Evolutionary conservation across 2,329 filamentous ascomycete genomes (phyloP), one percentile per base, ranked within the genome.

Genomic region (Pseudopyrenochaeta lycopersici): DNA sequence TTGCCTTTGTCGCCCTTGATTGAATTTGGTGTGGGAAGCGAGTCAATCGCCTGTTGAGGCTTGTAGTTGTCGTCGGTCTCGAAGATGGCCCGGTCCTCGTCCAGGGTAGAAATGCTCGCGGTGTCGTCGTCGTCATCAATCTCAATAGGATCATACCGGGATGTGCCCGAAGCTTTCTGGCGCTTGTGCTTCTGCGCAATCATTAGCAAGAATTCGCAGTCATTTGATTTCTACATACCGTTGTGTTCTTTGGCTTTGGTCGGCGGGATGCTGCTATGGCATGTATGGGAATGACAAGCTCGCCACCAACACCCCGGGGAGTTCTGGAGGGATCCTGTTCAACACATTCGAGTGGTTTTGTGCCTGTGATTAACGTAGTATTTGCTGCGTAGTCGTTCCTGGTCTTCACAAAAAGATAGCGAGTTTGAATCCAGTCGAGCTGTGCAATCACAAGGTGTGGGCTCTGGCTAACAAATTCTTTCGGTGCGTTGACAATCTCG

Each of bases 401-500:
- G 10, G 60, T 65, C 42, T 68, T 68, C 35, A 90, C 85, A 62
- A 97, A 90, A 1, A 97, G 81, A 73, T 96, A 97, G 38, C 92
- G 85, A 21, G 91, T 92, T 68, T 96, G 92, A 54, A 96, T 92
- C 93, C 93, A 97, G 66, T 96, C 89, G 9, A 89, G 77, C 39
- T 92, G 81, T 21, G 84, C 72, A 1, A 97, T 87, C 7, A 97
- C 93, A 41, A 90, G 87, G 75, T 88, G 86, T 0, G 88, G 88
- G 0, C 0, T 59, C 0, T 7, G 64, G 56, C 78, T 82, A 4
- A 82, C 73, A 65, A 90, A 97, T 39, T 88, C 67, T 0, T 72
- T 45, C 0, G 91, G 87, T 0, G 82, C 81, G 68, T 97, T 97
- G 66, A 96, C 86, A 39, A 97, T 87, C 71, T 97, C 93, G 65